Base-by-base conservation (phyloP, 2,329 filamentous ascomycete genomes). In the Fusarium burgessii region DNA sequence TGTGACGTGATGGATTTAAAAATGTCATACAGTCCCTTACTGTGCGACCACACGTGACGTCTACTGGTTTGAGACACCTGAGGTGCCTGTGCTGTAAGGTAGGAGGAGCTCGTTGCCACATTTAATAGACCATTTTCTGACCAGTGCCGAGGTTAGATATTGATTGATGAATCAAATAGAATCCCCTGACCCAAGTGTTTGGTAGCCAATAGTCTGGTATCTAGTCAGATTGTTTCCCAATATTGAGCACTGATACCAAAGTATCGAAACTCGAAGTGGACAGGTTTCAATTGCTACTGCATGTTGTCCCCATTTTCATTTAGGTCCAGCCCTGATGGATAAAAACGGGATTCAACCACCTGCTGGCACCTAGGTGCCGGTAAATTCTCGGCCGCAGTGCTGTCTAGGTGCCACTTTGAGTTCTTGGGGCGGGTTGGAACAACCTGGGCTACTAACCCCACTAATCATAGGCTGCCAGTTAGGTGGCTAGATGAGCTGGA, bases 251-350 rank as follows among this genome's bases (percentile, higher is more conserved):
- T 52, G 42, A 66, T 46, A 46, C 63, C 27, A 71, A 29, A 47
- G 47, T 45, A 54, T 43, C 51, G 54, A 62, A 32, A 56, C 51
- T 52, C 29, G 43, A 55, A 46, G 51, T 57, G 49, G 41, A 45
- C 50, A 64, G 51, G 35, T 45, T 66, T 65, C 49, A 72, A 72
- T 65, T 51, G 56, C 55, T 58, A 63, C 63, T 67, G 52, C 43
- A 57, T 47, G 41, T 57, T 14, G 62, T 62, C 71, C 47, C 72
- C 72, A 73, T 74, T 74, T 66, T 69, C 60, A 61, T 71, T 78
- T 80, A 77, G 78, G 78, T 79, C 72, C 76, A 80, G 78, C 78
- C 78, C 79, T 80, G 74, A 73, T 70, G 65, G 68, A 43, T 43
- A 36, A 41, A 62, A 70, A 62, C 23, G 23, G 23, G 23, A 23